Evolutionary conservation across 129 eudicot genomes (phyloP).

Genomic region (Dittrichia graveolens): DNA sequence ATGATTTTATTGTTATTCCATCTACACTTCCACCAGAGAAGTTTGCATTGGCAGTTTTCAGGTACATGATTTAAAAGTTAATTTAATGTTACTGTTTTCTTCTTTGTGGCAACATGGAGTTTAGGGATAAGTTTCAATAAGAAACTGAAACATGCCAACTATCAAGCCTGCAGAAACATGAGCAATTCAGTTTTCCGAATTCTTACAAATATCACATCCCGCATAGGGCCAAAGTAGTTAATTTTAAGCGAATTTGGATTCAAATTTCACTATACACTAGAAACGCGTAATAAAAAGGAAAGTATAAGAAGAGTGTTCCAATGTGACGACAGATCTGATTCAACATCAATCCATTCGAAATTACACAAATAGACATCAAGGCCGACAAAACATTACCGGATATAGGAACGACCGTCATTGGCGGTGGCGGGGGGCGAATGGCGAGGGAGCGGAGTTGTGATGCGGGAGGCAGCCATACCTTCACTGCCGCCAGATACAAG

Average conservation of each 20-base stretch:
- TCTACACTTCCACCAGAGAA: constrained; percentile 17
- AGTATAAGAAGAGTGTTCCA: constrained; percentile 18
- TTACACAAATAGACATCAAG: neutral
- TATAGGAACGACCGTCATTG: constrained; percentile 71
- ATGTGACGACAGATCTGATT: constrained; percentile 46
- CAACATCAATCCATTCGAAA: neutral
- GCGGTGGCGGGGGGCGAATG: constrained; percentile 29
- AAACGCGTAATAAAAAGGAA: constrained; percentile 11
- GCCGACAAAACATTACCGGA: constrained; percentile 44
- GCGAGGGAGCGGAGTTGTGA: constrained; percentile 33
- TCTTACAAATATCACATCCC: neutral
- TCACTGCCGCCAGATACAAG: constrained; percentile 98
- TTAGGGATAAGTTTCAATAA: neutral
- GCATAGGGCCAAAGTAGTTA: neutral
- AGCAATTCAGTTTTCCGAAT: neutral
- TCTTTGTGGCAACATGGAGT: neutral
- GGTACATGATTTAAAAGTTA: constrained; percentile 5
- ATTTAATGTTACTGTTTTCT: neutral
- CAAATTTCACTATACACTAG: neutral
- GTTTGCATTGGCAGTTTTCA: constrained; percentile 5
- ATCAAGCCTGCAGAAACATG: constrained; percentile 19
- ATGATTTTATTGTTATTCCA: neutral
- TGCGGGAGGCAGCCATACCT: constrained; percentile 69
- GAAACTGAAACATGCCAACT: neutral
- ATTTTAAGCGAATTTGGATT: neutral